Conservation (phyloP, 2,329 filamentous ascomycete genomes). For the Piedraia hortae region DNA sequence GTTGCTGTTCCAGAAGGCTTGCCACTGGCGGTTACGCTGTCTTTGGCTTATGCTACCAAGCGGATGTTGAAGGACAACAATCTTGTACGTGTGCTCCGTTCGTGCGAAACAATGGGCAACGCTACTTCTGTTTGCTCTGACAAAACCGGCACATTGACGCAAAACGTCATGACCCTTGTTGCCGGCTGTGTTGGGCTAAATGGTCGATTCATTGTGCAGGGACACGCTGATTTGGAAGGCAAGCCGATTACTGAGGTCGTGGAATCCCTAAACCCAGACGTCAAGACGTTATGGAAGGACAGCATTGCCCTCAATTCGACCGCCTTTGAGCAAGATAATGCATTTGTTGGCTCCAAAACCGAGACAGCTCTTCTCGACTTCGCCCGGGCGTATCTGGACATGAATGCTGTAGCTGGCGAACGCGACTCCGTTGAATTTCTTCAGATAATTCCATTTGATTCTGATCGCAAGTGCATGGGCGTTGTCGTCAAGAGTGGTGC, state of each 20-base stretch:
- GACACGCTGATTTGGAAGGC: conserved; percentile 9
- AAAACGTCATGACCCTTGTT: conserved; percentile 52
- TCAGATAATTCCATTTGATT: conserved; percentile 33
- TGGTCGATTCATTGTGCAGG: conserved; percentile 25
- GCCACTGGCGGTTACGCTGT: conserved; percentile 39
- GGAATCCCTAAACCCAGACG: conserved; percentile 15
- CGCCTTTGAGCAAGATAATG: conserved; percentile 37
- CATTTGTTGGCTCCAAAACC: conserved; percentile 52
- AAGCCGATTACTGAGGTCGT: conserved; percentile 28
- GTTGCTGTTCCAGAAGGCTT: conserved; percentile 42
- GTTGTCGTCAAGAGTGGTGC: conserved; percentile 30
- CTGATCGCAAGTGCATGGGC: conserved; percentile 40
- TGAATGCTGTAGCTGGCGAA: conserved; percentile 32
- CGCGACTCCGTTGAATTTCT: conserved; percentile 32
- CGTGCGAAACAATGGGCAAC: conserved; percentile 46
- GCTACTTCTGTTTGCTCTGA: conserved; percentile 54
- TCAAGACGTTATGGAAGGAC: conserved; percentile 30
- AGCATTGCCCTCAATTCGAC: conserved; percentile 42
- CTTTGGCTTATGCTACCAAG: conserved; percentile 38
- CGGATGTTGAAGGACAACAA: conserved; percentile 44
- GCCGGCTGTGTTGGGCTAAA: conserved; percentile 37
- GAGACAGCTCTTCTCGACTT: conserved; percentile 50
- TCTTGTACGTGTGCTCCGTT: conserved; percentile 36
- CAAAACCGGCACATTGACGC: conserved; percentile 51
- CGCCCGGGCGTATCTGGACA: conserved; percentile 35